Base-by-base conservation (phyloP, 106 monocot genomes). In the Narthecium ossifragum region DNA sequence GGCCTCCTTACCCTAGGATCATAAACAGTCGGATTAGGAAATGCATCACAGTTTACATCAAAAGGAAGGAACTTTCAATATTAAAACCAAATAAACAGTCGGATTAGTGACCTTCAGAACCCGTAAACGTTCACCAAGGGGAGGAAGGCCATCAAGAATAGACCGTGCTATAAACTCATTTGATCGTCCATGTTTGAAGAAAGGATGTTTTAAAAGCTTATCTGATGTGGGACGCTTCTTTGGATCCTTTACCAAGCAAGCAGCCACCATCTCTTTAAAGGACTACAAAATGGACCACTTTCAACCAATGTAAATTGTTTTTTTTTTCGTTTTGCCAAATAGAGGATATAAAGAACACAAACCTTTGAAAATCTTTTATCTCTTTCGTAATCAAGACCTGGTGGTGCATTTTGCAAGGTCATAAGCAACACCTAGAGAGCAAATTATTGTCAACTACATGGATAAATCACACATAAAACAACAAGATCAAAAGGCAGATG, bases 341-440 rank as follows among this genome's bases (percentile, higher is more conserved):
- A 22, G 18, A 21, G 9, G 21, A 49, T 10, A 43, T 3, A 6
- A 43, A 43, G 2, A 43, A 43, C 17, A 43, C 11, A 17, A 58
- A 83, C 89, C 83, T 83, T 85, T 58, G 89, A 86, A 68, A 93
- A 93, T 70, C 79, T 74, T 64, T 75, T 86, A 53, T 90, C 94
- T 43, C 94, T 80, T 63, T 96, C 84, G 51, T 96, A 96, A 40
- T 84, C 84, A 57, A 96, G 73, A 60, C 90, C 90, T 18, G 90
- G 96, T 26, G 90, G 90, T 36, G 96, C 90, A 84, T 96, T 96
- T 72, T 96, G 96, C 41, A 87, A 70, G 46, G 96, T 96, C 96
- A 90, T 90, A 57, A 96, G 86, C 67, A 90, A 80, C 22, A 90
- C 90, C 85, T 93, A 65, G 34, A 41, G 29, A 28, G 33, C 20